Evolutionary conservation across 257 asterid genomes (phyloP).

Genomic region (Solanum gracilifrons): DNA sequence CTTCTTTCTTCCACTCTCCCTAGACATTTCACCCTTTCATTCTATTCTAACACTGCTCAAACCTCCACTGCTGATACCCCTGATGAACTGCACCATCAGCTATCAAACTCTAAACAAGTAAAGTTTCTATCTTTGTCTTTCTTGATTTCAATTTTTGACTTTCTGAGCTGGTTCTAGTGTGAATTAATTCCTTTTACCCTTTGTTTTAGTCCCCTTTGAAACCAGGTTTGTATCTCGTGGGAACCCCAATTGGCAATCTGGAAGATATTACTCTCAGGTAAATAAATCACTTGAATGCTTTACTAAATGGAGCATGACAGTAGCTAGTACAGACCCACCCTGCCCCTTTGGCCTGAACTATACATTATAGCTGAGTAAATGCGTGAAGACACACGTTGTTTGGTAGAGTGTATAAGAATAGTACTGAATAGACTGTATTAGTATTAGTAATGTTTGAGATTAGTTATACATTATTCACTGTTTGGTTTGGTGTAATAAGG

Average conservation of each 20-base stretch:
- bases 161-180: neutral
- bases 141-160: neutral
- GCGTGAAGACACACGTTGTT: neutral
- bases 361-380: neutral
- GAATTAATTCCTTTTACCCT: neutral
- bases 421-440: neutral
- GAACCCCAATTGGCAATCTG: slow-evolving; percentile 95
- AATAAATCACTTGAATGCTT: neutral
- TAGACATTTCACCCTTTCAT: neutral
- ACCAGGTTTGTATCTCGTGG: slow-evolving; percentile 85
- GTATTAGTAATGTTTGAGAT: neutral
- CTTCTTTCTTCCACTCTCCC: slow-evolving; percentile 7
- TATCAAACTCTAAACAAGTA: slow-evolving; percentile 35
- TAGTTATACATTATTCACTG: neutral
- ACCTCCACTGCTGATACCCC: slow-evolving; percentile 9
- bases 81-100: slow-evolving; percentile 12
- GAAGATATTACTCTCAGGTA: slow-evolving; percentile 89
- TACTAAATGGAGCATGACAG: neutral
- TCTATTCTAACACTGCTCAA: neutral
- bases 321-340: neutral
- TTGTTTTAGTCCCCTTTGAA: slow-evolving; percentile 57
- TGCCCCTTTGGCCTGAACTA: neutral
- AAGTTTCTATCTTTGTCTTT: neutral
- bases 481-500: neutral
- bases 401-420: neutral